These are phyloP conservation scores for Starmerella bombi DNA, from an alignment of 805 yeast species.

Conservation along the genomic window DNA sequence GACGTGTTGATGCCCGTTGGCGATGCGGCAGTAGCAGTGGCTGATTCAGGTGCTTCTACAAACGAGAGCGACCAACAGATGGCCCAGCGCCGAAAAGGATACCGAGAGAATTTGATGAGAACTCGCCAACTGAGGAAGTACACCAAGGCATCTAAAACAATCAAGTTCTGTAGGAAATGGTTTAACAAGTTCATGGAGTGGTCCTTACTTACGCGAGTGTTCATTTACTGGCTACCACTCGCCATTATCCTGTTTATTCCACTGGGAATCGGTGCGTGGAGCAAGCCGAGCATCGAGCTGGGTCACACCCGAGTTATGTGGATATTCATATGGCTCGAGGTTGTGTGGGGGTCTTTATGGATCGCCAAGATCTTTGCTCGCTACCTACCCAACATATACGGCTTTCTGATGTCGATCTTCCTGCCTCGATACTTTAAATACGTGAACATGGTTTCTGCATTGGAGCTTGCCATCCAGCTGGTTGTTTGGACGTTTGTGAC, in stretches of 20 bases:
- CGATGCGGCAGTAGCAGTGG: constrained; percentile 18
- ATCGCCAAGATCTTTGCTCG: constrained; percentile 27
- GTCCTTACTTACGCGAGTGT: constrained; percentile 25
- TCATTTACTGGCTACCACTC: constrained; percentile 30
- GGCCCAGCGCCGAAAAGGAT: constrained; percentile 13
- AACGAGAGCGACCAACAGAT: neutral
- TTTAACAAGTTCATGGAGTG: constrained; percentile 14
- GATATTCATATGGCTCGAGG: constrained; percentile 32
- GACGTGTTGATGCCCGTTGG: constrained; percentile 13
- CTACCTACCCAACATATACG: constrained; percentile 25
- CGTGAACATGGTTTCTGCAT: constrained; percentile 26
- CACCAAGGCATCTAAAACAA: constrained; percentile 12
- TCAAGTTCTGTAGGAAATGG: constrained; percentile 13
- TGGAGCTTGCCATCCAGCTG: constrained; percentile 27
- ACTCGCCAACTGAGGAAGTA: constrained; percentile 16
- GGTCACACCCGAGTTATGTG: constrained; percentile 29
- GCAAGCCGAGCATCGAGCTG: constrained; percentile 21
- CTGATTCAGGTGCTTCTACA: neutral
- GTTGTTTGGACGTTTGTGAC: constrained; percentile 28
- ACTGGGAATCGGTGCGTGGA: constrained; percentile 30
- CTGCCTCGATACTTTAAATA: constrained; percentile 26
- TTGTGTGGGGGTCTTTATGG: constrained; percentile 30
- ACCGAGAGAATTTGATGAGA: constrained; percentile 18
- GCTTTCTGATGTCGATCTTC: constrained; percentile 24
- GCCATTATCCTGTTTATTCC: constrained; percentile 30